phyloP scores from a whole-genome alignment of 2,329 filamentous ascomycete species.

The Camillea tinctor region DNA sequence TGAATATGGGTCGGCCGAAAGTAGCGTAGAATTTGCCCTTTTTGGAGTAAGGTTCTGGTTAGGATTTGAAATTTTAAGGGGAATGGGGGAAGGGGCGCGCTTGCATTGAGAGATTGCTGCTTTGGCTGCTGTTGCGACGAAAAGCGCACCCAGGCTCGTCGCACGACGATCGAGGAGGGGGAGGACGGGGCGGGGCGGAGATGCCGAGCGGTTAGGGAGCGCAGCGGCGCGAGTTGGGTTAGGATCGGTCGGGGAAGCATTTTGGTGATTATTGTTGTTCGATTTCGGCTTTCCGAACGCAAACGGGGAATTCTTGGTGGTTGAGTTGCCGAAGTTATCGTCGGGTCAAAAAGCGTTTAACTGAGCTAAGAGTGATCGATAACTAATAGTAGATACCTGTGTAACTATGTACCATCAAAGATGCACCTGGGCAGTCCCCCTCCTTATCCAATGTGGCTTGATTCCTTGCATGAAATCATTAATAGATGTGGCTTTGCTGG shows the following conservation, averaged over 20 bases:
- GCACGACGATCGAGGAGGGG: conserved; percentile 5
- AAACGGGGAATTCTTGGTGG: not conserved
- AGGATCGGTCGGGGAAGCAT: not conserved
- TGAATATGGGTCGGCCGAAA: conserved; percentile 70
- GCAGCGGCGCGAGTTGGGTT: conserved; percentile 11
- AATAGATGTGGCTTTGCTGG: not conserved
- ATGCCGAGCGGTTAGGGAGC: conserved; percentile 7
- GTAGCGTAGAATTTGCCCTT: conserved; percentile 71
- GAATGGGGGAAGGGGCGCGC: conserved; percentile 1
- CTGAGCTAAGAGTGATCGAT: not conserved
- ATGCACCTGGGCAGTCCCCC: too few relatives aligned
- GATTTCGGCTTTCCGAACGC: too few relatives aligned
- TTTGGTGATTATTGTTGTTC: not conserved
- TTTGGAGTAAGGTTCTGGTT: not conserved
- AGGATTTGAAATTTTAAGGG: not conserved
- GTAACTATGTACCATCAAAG: too few relatives aligned
- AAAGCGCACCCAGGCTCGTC: conserved; percentile 14
- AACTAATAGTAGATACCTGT: too few relatives aligned
- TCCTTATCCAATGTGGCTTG: not conserved
- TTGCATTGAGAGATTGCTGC: conserved; percentile 18
- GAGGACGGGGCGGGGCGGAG: not conserved
- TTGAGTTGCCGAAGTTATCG: not conserved
- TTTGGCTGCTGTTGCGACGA: conserved; percentile 12
- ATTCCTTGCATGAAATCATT: not conserved
- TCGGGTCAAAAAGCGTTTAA: too few relatives aligned